These are phyloP conservation scores for Boletales sp. DNA, from an alignment of 768 basidiomycete genomes.

Conservation along the genomic window DNA sequence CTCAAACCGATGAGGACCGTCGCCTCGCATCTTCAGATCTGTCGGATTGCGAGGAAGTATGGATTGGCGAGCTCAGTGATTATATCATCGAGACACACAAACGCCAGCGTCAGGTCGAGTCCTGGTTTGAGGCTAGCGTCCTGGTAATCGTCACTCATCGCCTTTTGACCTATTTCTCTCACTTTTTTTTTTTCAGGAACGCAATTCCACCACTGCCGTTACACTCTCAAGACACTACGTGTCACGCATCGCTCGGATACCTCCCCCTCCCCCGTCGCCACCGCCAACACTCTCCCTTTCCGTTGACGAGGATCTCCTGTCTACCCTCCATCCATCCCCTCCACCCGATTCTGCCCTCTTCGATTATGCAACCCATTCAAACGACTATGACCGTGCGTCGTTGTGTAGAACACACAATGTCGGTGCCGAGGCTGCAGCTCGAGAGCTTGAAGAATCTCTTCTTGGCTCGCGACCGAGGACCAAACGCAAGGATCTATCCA, in stretches of 20 bases:
- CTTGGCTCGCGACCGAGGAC: constrained; percentile 35
- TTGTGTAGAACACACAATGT: constrained; percentile 20
- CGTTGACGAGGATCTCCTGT: constrained; percentile 34
- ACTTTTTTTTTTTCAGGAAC: constrained; percentile 49
- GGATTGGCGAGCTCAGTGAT: constrained; percentile 64
- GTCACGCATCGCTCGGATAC: constrained; percentile 44
- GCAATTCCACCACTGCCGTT: constrained; percentile 59
- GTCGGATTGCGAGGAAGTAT: constrained; percentile 77
- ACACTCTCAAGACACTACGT: constrained; percentile 34
- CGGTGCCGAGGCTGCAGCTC: constrained; percentile 53
- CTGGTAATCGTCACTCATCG: constrained; percentile 42
- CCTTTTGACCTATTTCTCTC: neutral
- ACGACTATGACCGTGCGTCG: constrained; percentile 21
- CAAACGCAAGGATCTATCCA: constrained; percentile 46
- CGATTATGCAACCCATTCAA: constrained; percentile 27
- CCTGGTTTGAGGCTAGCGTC: constrained; percentile 67
- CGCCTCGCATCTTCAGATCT: constrained; percentile 68
- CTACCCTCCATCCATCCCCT: constrained; percentile 37
- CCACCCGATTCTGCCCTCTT: constrained; percentile 27
- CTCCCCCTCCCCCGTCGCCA: constrained; percentile 39
- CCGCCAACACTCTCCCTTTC: constrained; percentile 28
- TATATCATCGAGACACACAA: constrained; percentile 72
- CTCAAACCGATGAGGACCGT: constrained; percentile 38
- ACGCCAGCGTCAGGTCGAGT: constrained; percentile 67
- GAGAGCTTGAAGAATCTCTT: constrained; percentile 54